phyloP scores from a whole-genome alignment of 1,284 basidiomycete genomes.

The Lentinula novae-zelandiae region DNA sequence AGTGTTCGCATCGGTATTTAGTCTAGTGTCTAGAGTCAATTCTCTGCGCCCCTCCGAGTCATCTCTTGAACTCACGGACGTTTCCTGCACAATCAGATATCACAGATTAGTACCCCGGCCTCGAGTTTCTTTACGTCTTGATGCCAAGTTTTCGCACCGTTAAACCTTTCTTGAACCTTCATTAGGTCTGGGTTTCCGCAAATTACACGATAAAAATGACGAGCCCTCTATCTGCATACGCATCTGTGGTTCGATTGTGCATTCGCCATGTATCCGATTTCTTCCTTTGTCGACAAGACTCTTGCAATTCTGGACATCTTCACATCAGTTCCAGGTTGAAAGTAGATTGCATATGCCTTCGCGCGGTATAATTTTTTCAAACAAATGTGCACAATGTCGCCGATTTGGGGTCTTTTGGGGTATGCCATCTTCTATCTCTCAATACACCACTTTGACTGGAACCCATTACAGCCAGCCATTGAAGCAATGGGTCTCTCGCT shows the following conservation, averaged over 20 bases:
- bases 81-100: no score
- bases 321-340: constrained; percentile 52
- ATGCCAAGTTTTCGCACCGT: background rate
- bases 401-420: no score
- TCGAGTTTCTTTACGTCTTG: no score
- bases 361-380: constrained; percentile 88
- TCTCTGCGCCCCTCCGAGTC: background rate
- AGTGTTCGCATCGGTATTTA: no score
- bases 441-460: background rate
- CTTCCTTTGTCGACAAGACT: constrained; percentile 73
- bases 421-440: background rate
- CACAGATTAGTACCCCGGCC: no score
- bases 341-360: constrained; percentile 57
- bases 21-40: no score
- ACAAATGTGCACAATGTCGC: constrained; percentile 44
- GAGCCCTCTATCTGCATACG: background rate
- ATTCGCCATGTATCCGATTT: constrained; percentile 77
- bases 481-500: constrained; percentile 74
- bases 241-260: constrained; percentile 59
- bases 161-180: background rate
- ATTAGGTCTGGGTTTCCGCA: background rate
- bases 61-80: background rate
- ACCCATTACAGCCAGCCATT: constrained; percentile 62
- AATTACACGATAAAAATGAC: background rate
- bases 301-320: constrained; percentile 64